Percentiles rank a stretch among this genome's conserved stretches.
phyloP scores from a whole-genome alignment of 2,329 filamentous ascomycete species.

The Amesomyces nigricolor region DNA sequence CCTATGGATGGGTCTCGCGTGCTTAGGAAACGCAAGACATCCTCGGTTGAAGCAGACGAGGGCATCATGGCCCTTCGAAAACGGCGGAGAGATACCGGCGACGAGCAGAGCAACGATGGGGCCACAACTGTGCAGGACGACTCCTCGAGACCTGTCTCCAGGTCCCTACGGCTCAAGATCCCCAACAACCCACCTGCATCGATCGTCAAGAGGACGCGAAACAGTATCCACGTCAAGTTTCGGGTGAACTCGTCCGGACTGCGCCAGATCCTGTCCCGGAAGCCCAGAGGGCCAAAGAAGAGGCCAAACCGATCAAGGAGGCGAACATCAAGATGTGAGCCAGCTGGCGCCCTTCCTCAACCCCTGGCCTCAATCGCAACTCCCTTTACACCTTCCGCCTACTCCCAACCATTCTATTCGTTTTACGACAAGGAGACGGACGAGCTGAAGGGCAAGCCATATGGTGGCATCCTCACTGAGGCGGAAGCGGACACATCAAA shows the following conservation, averaged over 20 bases:
- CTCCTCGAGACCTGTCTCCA: slow-evolving; percentile 38
- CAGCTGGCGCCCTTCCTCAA: slow-evolving; percentile 25
- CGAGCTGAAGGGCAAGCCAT: slow-evolving; percentile 86
- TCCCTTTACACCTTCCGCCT: slow-evolving; percentile 53
- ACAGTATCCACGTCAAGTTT: slow-evolving; percentile 52
- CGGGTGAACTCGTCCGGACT: slow-evolving; percentile 53
- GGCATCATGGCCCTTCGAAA: slow-evolving; percentile 47
- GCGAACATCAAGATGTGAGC: slow-evolving; percentile 34
- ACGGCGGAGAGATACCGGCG: slow-evolving; percentile 44
- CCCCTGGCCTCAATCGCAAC: slow-evolving; percentile 43
- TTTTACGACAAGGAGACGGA: slow-evolving; percentile 87
- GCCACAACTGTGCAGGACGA: slow-evolving; percentile 29
- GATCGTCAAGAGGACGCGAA: slow-evolving; percentile 38
- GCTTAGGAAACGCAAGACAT: slow-evolving; percentile 78
- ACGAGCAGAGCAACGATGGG: slow-evolving; percentile 37
- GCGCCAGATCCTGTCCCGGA: slow-evolving; percentile 52
- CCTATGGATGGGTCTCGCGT: slow-evolving; percentile 70
- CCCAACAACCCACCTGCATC: slow-evolving; percentile 35
- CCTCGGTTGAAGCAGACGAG: slow-evolving; percentile 60
- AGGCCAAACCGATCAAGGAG: slow-evolving; percentile 35
- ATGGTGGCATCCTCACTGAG: slow-evolving; percentile 87
- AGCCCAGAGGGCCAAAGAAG: slow-evolving; percentile 50
- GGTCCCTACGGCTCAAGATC: slow-evolving; percentile 53
- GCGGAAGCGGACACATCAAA: slow-evolving; percentile 85
- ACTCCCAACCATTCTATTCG: slow-evolving; percentile 76